Conservation (phyloP, 2,329 filamentous ascomycete species). For the Cryoendolithus antarcticus region DNA sequence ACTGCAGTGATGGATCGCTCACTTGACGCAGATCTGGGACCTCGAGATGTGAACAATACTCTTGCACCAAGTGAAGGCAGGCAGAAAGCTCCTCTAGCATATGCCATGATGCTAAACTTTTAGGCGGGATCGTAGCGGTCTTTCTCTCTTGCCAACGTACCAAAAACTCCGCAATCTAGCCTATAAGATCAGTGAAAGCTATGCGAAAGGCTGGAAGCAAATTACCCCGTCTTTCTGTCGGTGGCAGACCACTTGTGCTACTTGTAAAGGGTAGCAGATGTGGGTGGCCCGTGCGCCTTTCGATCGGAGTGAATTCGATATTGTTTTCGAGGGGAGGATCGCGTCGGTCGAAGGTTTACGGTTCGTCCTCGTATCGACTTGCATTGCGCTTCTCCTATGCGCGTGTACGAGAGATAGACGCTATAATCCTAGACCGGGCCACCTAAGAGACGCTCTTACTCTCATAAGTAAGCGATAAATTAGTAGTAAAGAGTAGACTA, state of each 20-base stretch:
- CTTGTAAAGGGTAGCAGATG: constrained; percentile 9
- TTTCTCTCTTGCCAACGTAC: constrained; percentile 26
- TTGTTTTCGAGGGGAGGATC: constrained; percentile 1
- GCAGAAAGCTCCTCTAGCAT: constrained; percentile 25
- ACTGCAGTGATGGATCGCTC: neutral
- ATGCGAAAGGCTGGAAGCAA: constrained; percentile 2
- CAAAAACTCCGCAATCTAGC: constrained; percentile 30
- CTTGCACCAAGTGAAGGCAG: constrained; percentile 30
- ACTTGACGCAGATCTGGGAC: neutral
- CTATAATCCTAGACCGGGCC: no score
- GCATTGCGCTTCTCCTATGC: no score
- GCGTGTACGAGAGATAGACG: no score
- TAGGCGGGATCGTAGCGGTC: constrained; percentile 6
- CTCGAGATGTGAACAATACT: constrained; percentile 17
- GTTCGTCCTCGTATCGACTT: no score
- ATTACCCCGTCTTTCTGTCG: constrained; percentile 16
- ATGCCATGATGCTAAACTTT: constrained; percentile 32
- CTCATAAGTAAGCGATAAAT: no score
- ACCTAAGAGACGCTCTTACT: no score
- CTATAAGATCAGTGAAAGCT: constrained; percentile 1
- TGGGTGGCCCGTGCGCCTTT: constrained; percentile 11
- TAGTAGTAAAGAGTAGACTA: no score
- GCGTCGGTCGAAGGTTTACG: no score
- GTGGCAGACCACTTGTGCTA: constrained; percentile 18
- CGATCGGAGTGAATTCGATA: neutral